These are phyloP conservation scores for Ustilago crameri DNA, from an alignment of 1,284 basidiomycete genomes.

Conservation along the genomic window DNA sequence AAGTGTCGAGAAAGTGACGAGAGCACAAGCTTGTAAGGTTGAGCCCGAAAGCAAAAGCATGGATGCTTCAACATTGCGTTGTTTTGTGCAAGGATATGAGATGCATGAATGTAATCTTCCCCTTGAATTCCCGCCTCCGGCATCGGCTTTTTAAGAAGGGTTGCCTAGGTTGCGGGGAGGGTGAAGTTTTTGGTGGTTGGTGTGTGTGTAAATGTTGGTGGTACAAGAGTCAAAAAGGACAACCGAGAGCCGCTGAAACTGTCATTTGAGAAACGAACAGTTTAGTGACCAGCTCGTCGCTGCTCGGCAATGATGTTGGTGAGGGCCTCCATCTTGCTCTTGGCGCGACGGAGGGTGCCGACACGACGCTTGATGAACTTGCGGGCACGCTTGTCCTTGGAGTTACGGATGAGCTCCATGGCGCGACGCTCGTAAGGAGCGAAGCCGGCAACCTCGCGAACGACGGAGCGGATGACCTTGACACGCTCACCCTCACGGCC, in stretches of 20 bases:
- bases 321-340: slow-evolving; percentile 66
- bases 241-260: background rate
- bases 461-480: slow-evolving; percentile 59
- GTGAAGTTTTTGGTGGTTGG: background rate
- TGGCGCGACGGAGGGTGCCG: slow-evolving; percentile 66
- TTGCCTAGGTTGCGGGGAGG: too few relatives aligned
- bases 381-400: slow-evolving; percentile 76
- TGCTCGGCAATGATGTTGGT: slow-evolving; percentile 66
- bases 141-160: too few relatives aligned
- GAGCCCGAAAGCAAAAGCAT: too few relatives aligned
- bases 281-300: slow-evolving; percentile 66
- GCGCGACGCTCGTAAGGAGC: slow-evolving; percentile 98
- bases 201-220: background rate
- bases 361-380: slow-evolving; percentile 68
- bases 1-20: too few relatives aligned
- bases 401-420: slow-evolving; percentile 98
- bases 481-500: slow-evolving; percentile 78
- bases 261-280: background rate
- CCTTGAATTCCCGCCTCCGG: too few relatives aligned
- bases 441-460: slow-evolving; percentile 79
- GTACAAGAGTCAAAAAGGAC: background rate
- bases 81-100: background rate
- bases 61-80: too few relatives aligned
- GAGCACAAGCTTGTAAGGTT: too few relatives aligned
- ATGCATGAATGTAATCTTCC: background rate